These are phyloP conservation scores for Sonneratia alba DNA, from an alignment of 345 rosid species.

Conservation along the genomic window DNA sequence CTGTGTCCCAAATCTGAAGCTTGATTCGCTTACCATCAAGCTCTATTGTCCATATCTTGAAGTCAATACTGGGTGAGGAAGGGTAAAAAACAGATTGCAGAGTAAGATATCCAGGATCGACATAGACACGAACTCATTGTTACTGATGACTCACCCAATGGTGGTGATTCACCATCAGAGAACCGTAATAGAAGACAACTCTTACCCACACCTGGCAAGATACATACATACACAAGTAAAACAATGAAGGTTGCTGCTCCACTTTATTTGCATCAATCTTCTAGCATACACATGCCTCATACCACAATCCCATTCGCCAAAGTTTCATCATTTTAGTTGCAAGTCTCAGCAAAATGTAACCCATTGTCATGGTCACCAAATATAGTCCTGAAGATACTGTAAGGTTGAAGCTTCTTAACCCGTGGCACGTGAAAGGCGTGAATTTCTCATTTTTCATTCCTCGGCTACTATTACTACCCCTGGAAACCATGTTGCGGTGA, in stretches of 20 bases:
- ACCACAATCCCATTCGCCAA: not conserved
- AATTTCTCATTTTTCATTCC: no score
- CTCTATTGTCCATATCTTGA: slow-evolving; percentile 46
- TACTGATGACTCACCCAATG: slow-evolving; percentile 44
- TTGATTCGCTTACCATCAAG: slow-evolving; percentile 44
- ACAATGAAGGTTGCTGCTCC: not conserved
- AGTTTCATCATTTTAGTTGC: not conserved
- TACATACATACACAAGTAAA: not conserved
- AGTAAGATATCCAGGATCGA: not conserved
- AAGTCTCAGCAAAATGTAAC: not conserved
- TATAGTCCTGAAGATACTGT: no score
- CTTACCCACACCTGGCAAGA: slow-evolving; percentile 75
- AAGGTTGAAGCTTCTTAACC: no score
- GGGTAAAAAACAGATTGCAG: not conserved
- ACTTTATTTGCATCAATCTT: not conserved
- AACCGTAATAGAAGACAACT: slow-evolving; percentile 82
- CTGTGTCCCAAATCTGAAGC: slow-evolving; percentile 48
- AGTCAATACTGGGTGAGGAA: slow-evolving; percentile 29
- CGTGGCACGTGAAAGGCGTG: no score
- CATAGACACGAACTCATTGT: not conserved
- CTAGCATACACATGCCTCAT: not conserved
- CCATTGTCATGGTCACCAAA: not conserved
- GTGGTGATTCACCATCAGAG: slow-evolving; percentile 87
- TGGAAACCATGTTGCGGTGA: no score
- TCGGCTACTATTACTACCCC: no score